Evolutionary conservation across 2,329 filamentous ascomycete species (phyloP).

Genomic region (Diaporthe caulivora): DNA sequence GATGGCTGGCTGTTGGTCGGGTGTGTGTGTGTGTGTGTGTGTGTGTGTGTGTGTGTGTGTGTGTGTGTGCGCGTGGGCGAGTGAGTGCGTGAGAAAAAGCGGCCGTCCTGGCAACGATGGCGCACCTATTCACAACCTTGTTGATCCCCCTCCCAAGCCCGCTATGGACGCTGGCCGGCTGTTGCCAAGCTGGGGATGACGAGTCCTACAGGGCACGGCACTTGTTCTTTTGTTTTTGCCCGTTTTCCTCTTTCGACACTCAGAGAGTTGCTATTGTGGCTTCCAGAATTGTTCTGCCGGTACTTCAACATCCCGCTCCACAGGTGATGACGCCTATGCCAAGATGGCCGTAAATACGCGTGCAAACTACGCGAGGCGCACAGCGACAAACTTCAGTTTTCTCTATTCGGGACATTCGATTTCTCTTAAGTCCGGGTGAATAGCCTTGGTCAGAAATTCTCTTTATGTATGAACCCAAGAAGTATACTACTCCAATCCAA

Average conservation of each 20-base stretch:
- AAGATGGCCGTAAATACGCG: constrained; percentile 21
- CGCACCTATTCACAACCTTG: constrained; percentile 1
- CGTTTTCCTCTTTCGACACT: background rate
- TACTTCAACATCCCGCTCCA: background rate
- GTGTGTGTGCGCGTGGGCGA: background rate
- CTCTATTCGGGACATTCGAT: background rate
- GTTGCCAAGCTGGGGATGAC: constrained; percentile 22
- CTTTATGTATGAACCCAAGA: constrained; percentile 26
- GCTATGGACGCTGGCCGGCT: constrained; percentile 14
- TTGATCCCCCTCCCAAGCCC: constrained; percentile 11
- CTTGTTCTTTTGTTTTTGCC: background rate
- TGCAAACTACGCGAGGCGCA: constrained; percentile 16
- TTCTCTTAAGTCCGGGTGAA: constrained; percentile 11
- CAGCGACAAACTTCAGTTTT: background rate
- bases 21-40: too few relatives aligned
- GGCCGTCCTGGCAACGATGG: background rate
- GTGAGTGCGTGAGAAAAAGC: constrained; percentile 13
- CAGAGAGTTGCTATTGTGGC: background rate
- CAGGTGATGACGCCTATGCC: background rate
- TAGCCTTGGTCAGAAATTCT: background rate
- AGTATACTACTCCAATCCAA: background rate
- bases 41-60: too few relatives aligned
- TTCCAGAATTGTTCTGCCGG: background rate
- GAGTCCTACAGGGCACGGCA: constrained; percentile 14
- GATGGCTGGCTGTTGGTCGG: too few relatives aligned